Evolutionary conservation across 139 green algal genomes (phyloP), one percentile per base, ranked within the genome.

Genomic region (Yamagishiella unicocca): DNA sequence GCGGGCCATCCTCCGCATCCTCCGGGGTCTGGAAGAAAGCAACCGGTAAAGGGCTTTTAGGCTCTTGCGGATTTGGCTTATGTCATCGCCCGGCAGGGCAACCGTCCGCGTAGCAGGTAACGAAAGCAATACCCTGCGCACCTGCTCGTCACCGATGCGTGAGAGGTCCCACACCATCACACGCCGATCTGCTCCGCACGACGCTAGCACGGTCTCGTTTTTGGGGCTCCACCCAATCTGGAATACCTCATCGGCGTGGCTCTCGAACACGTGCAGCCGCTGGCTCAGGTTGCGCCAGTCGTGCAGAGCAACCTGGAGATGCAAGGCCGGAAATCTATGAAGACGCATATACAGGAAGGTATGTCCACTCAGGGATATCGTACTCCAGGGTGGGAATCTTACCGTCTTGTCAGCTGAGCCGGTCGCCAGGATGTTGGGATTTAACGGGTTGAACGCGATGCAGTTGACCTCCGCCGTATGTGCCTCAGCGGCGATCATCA

Each of bases 101-200:
- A n/a, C n/a, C n/a, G n/a, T n/a, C n/a, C n/a, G n/a, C n/a, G n/a
- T n/a, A n/a, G n/a, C n/a, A n/a, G n/a, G n/a, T n/a, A n/a, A n/a
- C n/a, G n/a, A n/a, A n/a, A n/a, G n/a, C n/a, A n/a, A 5, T 66
- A 66, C 55, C 27, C 5, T 74, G 31, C 72, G 9, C 82, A 96
- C 94, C 94, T 98, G 97, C 90, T 99, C 96, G 40, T 98, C 97
- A 10, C 98, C 98, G 78, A 99, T 99, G 58, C 95, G 92, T 40
- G 93, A 97, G 19, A 99, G 91, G 91, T 99, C 98, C 98, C 98
- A 99, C 24, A 99, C 93, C 95, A 99, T 98, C 43, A 99, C 91
- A 8, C 98, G 93, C 22, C 98, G 88, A 89, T 99, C 98, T 1
- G 98, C 98, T 1, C 97, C 98, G 82, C 96, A 99, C 25, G 95